phyloP scores from a whole-genome alignment of 2,329 filamentous ascomycete species.

The Aspergillus caelatus region DNA sequence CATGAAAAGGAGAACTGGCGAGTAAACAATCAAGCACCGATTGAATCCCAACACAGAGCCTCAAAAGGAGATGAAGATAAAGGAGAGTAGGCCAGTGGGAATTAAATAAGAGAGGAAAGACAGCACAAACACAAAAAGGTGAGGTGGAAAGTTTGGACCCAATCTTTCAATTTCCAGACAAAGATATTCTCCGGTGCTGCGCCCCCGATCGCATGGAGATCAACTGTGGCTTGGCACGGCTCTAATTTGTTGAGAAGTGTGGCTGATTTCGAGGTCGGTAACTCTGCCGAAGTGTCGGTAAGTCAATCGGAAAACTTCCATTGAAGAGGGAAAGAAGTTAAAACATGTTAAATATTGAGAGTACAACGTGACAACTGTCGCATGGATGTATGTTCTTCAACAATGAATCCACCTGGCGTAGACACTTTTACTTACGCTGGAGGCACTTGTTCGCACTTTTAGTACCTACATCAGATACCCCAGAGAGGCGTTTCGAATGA shows the following conservation, averaged over 20 bases:
- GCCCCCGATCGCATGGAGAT: conserved; percentile 8
- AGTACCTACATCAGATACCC: background rate
- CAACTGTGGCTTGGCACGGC: conserved; percentile 1
- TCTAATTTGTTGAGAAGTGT: conserved; percentile 3
- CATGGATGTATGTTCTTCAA: too few species aligned
- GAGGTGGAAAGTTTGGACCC: conserved; percentile 8
- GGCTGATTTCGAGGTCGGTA: background rate
- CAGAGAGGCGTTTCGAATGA: background rate
- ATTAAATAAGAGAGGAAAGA: background rate
- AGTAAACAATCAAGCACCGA: conserved; percentile 31
- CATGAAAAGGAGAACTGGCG: conserved; percentile 14
- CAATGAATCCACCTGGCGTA: too few species aligned
- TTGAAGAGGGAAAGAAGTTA: background rate
- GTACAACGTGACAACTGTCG: background rate
- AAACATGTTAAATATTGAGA: background rate
- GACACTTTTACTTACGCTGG: background rate
- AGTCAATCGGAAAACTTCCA: background rate
- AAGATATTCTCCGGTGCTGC: conserved; percentile 9
- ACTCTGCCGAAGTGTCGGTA: background rate
- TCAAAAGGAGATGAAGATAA: background rate
- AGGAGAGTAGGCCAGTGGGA: background rate
- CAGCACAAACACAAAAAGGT: background rate
- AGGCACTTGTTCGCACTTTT: background rate
- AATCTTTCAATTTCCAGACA: background rate
- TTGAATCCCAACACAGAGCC: background rate